These are phyloP conservation scores for Persicaria maculosa DNA, from an alignment of 148 eudicot species.

Conservation along the genomic window DNA sequence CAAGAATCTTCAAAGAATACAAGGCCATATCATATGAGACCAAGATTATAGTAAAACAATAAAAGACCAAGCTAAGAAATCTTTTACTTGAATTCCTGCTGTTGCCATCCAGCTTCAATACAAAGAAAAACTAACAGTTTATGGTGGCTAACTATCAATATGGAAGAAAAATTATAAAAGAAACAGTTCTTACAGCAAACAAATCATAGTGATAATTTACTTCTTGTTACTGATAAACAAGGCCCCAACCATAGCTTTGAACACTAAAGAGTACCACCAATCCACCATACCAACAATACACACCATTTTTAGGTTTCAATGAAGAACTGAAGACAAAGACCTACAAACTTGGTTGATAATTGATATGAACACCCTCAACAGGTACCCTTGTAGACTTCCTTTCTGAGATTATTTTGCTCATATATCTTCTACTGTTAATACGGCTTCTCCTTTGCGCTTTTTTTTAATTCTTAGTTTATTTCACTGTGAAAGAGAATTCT, in stretches of 20 bases:
- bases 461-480: constrained; percentile 1
- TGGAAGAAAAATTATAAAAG: not conserved
- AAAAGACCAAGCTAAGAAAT: not conserved
- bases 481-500: constrained; percentile 2
- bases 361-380: not conserved
- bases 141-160: not conserved
- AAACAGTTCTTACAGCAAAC: not conserved
- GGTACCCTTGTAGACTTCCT: not conserved
- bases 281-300: not conserved
- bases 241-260: constrained; percentile 1
- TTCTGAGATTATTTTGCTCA: not conserved
- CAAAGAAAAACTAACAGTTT: not conserved
- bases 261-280: not conserved
- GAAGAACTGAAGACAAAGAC: not conserved
- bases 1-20: constrained; percentile 54
- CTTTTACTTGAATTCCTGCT: not conserved
- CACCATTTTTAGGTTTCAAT: constrained; percentile 2
- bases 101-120: not conserved
- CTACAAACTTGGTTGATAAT: not conserved
- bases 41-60: not conserved
- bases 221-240: not conserved
- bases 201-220: not conserved
- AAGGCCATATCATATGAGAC: not conserved
- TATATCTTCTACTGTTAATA: not conserved
- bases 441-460: not conserved